A percentile compares a stretch with the other conserved stretches of the same genome.
phyloP scores from a whole-genome alignment of 192 early-diverging fungal species.

The Backusella macrospora region DNA sequence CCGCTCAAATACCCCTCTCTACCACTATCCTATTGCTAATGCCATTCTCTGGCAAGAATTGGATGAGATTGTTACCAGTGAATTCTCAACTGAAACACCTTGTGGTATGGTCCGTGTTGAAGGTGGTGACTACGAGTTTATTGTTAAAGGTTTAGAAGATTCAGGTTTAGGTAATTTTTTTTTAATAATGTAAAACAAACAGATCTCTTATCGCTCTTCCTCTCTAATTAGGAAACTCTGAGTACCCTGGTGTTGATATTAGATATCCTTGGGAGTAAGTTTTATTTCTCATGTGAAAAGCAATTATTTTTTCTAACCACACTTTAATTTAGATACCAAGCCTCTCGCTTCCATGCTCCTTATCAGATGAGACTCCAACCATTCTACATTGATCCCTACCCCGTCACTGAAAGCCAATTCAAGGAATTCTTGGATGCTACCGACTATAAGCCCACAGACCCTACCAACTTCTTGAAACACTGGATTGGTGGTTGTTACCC shows the following conservation, averaged over 20 bases:
- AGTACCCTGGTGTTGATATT: slow-evolving; percentile 31
- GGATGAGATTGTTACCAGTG: slow-evolving; percentile 17
- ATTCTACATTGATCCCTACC: slow-evolving; percentile 29
- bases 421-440: slow-evolving; percentile 28
- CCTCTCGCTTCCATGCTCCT: slow-evolving; percentile 18
- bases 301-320: background rate
- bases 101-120: slow-evolving; percentile 27
- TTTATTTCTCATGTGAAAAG: background rate
- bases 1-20: slow-evolving; percentile 18
- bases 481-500: slow-evolving; percentile 29
- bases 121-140: slow-evolving; percentile 25
- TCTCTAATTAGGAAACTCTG: background rate
- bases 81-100: background rate
- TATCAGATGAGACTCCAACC: slow-evolving; percentile 26
- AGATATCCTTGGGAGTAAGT: slow-evolving; percentile 36
- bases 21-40: slow-evolving; percentile 16
- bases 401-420: slow-evolving; percentile 29
- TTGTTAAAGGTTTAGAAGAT: slow-evolving; percentile 12
- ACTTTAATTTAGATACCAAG: slow-evolving; percentile 18
- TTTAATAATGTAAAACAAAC: background rate
- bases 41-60: slow-evolving; percentile 28
- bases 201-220: background rate
- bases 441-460: slow-evolving; percentile 26
- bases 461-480: slow-evolving; percentile 33
- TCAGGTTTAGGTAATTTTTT: background rate